phyloP scores from a whole-genome alignment of 176 grass and related monocot species.

The Secale cereale region DNA sequence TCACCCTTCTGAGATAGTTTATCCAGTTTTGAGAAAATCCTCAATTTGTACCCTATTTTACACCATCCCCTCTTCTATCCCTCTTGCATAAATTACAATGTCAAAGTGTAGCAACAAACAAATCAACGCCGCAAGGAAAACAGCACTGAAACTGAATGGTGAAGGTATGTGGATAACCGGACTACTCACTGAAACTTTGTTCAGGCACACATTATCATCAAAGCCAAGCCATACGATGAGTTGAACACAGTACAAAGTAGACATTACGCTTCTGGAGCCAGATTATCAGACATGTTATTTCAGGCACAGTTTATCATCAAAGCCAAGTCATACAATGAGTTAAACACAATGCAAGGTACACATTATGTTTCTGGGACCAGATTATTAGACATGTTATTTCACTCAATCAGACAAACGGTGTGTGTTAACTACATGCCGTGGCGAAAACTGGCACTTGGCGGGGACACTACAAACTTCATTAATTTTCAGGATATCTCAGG shows the following conservation, averaged over 20 bases:
- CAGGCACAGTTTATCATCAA: not conserved
- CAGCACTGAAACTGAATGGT: not conserved
- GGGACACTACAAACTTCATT: not conserved
- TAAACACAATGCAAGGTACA: not conserved
- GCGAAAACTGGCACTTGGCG: slow-evolving; percentile 18
- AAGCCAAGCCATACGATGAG: not conserved
- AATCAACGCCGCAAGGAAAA: not conserved
- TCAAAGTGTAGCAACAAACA: not conserved
- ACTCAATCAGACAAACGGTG: slow-evolving; percentile 9
- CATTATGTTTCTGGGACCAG: not conserved
- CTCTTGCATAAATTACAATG: slow-evolving; percentile 24
- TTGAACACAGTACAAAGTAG: not conserved
- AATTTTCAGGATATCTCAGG: not conserved
- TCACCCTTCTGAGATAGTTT: no score
- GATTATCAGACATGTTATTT: not conserved
- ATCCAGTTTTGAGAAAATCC: no score
- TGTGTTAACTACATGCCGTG: not conserved
- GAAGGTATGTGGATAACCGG: slow-evolving; percentile 3
- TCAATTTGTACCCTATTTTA: no score
- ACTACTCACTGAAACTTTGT: slow-evolving; percentile 14
- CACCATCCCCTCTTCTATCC: slow-evolving; percentile 55
- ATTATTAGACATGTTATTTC: slow-evolving; percentile 7
- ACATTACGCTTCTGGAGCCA: no score
- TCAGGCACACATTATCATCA: not conserved
- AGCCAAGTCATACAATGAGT: not conserved